A percentile compares a stretch with the other conserved stretches of the same genome.
Evolutionary conservation across 108 stramenopile genomes (phyloP).

Genomic region (Skeletonema tropicum): DNA sequence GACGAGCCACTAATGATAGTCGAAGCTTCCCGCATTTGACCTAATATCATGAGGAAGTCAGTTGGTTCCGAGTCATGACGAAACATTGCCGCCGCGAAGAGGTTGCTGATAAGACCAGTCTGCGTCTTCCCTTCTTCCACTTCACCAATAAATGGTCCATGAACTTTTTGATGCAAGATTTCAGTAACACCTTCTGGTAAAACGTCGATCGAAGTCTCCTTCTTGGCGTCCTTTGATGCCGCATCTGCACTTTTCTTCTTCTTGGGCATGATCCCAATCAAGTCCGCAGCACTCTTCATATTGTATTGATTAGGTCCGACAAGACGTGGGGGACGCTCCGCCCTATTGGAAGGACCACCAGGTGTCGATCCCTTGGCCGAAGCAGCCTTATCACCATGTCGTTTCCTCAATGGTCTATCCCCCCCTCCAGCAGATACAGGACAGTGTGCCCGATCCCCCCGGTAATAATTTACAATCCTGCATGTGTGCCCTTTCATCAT

Average conservation of each 20-base stretch:
- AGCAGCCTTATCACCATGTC: constrained; percentile 61
- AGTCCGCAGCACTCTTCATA: constrained; percentile 63
- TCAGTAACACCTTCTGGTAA: constrained; percentile 90
- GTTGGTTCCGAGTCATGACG: constrained; percentile 78
- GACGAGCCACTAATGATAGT: background rate
- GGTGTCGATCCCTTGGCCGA: constrained; percentile 19
- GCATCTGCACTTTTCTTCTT: constrained; percentile 52
- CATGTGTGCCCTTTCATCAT: constrained; percentile 85
- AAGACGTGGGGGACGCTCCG: constrained; percentile 64
- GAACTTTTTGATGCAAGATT: constrained; percentile 78
- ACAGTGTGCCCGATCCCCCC: constrained; percentile 83
- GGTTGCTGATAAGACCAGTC: constrained; percentile 78
- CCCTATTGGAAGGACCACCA: constrained; percentile 44
- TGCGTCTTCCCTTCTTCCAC: constrained; percentile 83
- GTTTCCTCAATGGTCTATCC: constrained; percentile 78
- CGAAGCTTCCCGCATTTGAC: constrained; percentile 32
- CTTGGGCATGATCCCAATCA: constrained; percentile 76
- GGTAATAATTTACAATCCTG: constrained; percentile 89
- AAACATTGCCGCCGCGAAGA: constrained; percentile 89
- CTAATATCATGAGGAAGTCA: constrained; percentile 89
- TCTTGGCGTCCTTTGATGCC: constrained; percentile 49
- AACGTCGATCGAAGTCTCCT: constrained; percentile 58
- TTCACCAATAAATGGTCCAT: constrained; percentile 89
- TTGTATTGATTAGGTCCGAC: constrained; percentile 62
- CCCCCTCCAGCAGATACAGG: constrained; percentile 90